Evolutionary conservation across 2,329 filamentous ascomycete species (phyloP).

Genomic region (Aspergillus chevalieri): DNA sequence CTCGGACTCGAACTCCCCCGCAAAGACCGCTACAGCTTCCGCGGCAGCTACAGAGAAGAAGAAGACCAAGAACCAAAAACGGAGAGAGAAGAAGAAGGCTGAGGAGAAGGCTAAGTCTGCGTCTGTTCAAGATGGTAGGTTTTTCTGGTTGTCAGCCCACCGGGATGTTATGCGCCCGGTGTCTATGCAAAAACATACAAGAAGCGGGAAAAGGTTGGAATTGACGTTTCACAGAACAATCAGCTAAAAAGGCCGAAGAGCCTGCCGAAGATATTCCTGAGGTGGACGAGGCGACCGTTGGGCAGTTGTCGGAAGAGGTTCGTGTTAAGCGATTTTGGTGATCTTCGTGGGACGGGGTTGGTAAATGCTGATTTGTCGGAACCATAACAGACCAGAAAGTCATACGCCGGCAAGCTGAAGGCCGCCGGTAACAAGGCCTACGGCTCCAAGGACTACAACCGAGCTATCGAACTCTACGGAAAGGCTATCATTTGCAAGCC

Average conservation of each 20-base stretch:
- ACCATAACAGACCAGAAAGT: slow-evolving; percentile 62
- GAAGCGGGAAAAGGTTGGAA: slow-evolving; percentile 14
- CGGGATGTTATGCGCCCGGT: slow-evolving; percentile 24
- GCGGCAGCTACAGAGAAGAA: slow-evolving; percentile 46
- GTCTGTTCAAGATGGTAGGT: slow-evolving; percentile 30
- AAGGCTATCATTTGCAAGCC: slow-evolving; percentile 96
- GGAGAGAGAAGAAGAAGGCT: slow-evolving; percentile 61
- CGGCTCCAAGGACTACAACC: slow-evolving; percentile 85
- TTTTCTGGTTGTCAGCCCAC: slow-evolving; percentile 22
- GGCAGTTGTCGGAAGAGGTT: slow-evolving; percentile 43
- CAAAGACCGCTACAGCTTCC: slow-evolving; percentile 19
- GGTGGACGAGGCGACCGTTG: slow-evolving; percentile 46
- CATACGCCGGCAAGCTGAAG: slow-evolving; percentile 87
- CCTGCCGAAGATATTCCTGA: slow-evolving; percentile 63
- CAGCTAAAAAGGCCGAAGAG: slow-evolving; percentile 48
- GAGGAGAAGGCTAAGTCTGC: slow-evolving; percentile 49
- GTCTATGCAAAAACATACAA: neutral
- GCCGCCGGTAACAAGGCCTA: slow-evolving; percentile 95
- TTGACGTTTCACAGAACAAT: slow-evolving; percentile 20
- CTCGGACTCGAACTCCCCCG: slow-evolving; percentile 46
- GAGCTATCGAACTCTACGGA: slow-evolving; percentile 89
- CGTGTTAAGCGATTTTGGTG: slow-evolving; percentile 6
- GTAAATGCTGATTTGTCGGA: slow-evolving; percentile 6
- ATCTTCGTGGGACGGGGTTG: neutral
- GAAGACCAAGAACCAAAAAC: slow-evolving; percentile 84